Base-by-base conservation (phyloP, 768 basidiomycete species). In the Hirschioporus abietinus region DNA sequence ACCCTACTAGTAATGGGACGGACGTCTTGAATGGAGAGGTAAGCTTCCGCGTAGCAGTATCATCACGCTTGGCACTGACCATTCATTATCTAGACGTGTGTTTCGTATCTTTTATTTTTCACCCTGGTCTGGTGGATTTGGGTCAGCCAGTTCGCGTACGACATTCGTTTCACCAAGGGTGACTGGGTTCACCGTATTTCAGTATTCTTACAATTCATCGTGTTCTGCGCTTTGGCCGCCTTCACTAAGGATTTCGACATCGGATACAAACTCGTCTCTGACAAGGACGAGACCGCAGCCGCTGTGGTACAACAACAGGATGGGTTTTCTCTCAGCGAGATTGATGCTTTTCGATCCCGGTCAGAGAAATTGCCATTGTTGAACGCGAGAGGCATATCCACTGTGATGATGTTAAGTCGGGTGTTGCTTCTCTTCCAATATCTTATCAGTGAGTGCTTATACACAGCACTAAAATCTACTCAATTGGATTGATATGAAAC, bases 201-300 rank as follows among this genome's bases (percentile, higher is more conserved):
- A 15, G 60, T 35, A 15, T 61, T 61, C 60, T 23, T 61, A 6
- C 34, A 61, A 18, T 35, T 61, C 34, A 26, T 61, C 26, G 34
- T 61, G 17, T 61, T 61, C 60, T 26, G 60, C 26, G 60, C 60
- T 6, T 24, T 61, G 15, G 60, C 60, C 34, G 60, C 60, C 34
- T 61, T 61, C 60, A 61, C 60, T 7, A 27, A 26, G 34, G 60
- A 61, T 24, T 61, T 61, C 60, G 60, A 61, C 60, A 61, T 61
- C 18, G 60, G 34, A 17, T 26, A 61, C 17, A 15, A 35, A 23
- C 34, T 61, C 25, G 17, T n/a, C 15, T 26, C 25, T 5, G 60
- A 61, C 12, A 30, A 30, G 30, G 30, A 30, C 4, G 30, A 30
- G 30, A 30, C 30, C 2, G 30, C 30, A 2, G 30, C 30, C 30